Conservation (phyloP, 352 stramenopile genomes). For the Phytophthora aleatoria region DNA sequence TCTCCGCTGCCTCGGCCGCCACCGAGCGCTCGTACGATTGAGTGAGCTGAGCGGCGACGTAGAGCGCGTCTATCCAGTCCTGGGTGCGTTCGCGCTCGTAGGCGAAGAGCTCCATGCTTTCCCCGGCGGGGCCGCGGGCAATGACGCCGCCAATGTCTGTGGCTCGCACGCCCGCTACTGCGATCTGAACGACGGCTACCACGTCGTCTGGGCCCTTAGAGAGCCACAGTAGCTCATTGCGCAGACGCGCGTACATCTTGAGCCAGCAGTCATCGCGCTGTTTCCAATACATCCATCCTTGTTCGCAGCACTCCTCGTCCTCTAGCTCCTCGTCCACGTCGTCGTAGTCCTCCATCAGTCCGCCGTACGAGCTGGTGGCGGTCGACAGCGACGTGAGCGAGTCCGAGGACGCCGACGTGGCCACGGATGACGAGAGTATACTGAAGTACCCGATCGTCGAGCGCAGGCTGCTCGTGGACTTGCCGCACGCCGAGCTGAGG, state of each 20-base stretch:
- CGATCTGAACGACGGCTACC: constrained; percentile 72
- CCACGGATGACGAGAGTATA: constrained; percentile 38
- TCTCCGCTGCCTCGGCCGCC: constrained; percentile 24
- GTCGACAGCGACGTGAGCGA: constrained; percentile 46
- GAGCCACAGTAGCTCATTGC: constrained; percentile 74
- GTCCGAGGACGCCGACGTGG: constrained; percentile 31
- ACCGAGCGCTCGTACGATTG: constrained; percentile 53
- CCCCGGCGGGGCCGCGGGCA: constrained; percentile 53
- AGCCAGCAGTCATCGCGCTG: constrained; percentile 67
- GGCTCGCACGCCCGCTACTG: constrained; percentile 53
- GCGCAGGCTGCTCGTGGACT: constrained; percentile 31
- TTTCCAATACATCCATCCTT: constrained; percentile 84
- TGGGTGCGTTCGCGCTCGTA: constrained; percentile 60
- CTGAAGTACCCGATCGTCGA: constrained; percentile 42
- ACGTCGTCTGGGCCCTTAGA: constrained; percentile 43
- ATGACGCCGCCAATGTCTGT: constrained; percentile 56
- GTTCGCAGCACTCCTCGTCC: constrained; percentile 32
- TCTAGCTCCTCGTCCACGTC: constrained; percentile 30
- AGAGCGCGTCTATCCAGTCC: constrained; percentile 71
- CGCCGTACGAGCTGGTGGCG: constrained; percentile 58
- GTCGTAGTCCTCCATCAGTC: constrained; percentile 44
- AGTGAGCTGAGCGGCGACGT: constrained; percentile 60
- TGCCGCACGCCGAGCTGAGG: constrained; percentile 18
- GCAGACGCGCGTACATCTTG: constrained; percentile 76
- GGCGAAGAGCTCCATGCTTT: constrained; percentile 78